These are phyloP conservation scores for Earliella scabrosa DNA, from an alignment of 1,284 basidiomycete genomes.

Conservation along the genomic window DNA sequence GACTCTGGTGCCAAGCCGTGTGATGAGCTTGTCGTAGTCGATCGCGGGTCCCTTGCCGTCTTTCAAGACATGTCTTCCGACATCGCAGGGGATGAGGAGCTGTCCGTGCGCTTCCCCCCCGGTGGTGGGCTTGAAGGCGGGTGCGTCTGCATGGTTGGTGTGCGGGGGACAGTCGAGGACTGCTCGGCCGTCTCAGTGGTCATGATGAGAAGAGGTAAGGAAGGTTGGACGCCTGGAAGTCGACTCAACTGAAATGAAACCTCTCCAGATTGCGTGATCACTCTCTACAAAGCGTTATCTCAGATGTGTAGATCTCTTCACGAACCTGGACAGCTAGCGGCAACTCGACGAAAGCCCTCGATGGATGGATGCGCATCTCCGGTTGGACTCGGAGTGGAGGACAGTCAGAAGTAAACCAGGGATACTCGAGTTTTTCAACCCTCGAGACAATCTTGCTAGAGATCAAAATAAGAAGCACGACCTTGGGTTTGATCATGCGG, in stretches of 20 bases:
- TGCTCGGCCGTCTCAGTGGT: slow-evolving; percentile 9
- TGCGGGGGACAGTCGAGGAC: slow-evolving; percentile 19
- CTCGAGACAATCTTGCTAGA: slow-evolving; percentile 99
- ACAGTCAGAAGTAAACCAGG: slow-evolving; percentile 24
- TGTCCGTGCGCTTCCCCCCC: slow-evolving; percentile 64
- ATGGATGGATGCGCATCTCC: slow-evolving; percentile 17
- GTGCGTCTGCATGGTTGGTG: slow-evolving; percentile 14
- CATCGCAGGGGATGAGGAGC: slow-evolving; percentile 97
- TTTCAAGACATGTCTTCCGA: slow-evolving; percentile 87
- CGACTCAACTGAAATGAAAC: slow-evolving; percentile 16
- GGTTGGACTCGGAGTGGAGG: neutral
- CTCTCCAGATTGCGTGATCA: slow-evolving; percentile 14
- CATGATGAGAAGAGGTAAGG: slow-evolving; percentile 12
- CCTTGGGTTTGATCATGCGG: slow-evolving; percentile 99
- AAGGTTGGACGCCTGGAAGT: neutral
- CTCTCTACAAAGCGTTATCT: slow-evolving; percentile 10
- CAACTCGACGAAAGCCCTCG: slow-evolving; percentile 29
- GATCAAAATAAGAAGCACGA: slow-evolving; percentile 98
- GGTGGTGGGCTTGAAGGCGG: slow-evolving; percentile 40
- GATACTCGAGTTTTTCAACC: slow-evolving; percentile 87
- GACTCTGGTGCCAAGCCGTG: slow-evolving; percentile 92
- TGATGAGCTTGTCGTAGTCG: slow-evolving; percentile 96
- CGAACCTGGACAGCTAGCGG: slow-evolving; percentile 68
- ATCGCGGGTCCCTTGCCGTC: slow-evolving; percentile 92
- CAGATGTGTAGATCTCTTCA: slow-evolving; percentile 93